phyloP scores from a whole-genome alignment of 768 basidiomycete genomes.

The Boletus eberwhitei region DNA sequence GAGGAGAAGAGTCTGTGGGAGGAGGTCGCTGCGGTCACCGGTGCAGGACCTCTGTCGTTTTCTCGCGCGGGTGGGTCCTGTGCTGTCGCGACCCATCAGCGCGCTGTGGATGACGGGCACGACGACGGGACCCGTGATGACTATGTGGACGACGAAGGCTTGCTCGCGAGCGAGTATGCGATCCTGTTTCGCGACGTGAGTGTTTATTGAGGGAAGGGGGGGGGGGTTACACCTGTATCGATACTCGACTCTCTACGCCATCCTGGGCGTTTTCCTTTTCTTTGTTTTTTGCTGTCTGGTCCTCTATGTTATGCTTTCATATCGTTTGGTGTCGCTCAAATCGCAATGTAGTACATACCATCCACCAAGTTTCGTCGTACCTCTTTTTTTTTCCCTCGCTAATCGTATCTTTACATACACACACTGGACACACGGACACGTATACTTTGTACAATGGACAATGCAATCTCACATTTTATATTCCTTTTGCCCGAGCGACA shows the following conservation, averaged over 20 bases:
- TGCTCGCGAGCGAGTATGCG: slow-evolving; percentile 19
- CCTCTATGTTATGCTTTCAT: slow-evolving; percentile 21
- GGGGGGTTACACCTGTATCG: slow-evolving; percentile 5
- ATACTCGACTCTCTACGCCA: not conserved
- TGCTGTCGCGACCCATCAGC: not conserved
- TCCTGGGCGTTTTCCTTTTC: not conserved
- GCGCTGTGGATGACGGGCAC: not conserved
- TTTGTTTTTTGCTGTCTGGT: not conserved
- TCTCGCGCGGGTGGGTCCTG: slow-evolving; percentile 14
- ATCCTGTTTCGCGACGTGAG: slow-evolving; percentile 20
- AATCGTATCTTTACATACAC: too few relatives aligned
- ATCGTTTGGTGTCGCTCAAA: slow-evolving; percentile 1
- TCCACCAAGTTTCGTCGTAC: not conserved
- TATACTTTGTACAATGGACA: too few relatives aligned
- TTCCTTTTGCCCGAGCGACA: too few relatives aligned
- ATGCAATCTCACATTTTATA: too few relatives aligned
- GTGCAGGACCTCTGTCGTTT: slow-evolving; percentile 11
- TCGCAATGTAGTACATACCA: slow-evolving; percentile 11
- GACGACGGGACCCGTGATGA: slow-evolving; percentile 4
- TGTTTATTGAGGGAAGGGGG: slow-evolving; percentile 14
- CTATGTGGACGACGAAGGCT: slow-evolving; percentile 17
- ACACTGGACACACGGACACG: too few relatives aligned
- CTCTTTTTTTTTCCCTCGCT: too few relatives aligned
- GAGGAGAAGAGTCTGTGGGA: slow-evolving; percentile 30
- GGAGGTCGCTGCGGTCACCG: slow-evolving; percentile 26